Conservation (phyloP, 1,284 basidiomycete genomes). For the Blastosporella zonata region DNA sequence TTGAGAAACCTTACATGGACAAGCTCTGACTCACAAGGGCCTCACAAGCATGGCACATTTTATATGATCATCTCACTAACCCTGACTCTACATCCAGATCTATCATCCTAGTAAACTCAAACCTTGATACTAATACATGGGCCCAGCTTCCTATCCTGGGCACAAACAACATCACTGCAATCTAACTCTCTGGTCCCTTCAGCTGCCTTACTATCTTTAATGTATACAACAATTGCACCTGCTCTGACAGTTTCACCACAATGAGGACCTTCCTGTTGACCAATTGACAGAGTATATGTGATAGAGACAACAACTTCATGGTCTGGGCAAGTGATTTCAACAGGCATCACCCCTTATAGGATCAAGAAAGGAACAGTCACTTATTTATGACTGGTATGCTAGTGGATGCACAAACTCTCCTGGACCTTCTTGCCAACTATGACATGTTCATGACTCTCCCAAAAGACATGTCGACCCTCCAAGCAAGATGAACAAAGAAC, state of each 20-base stretch:
- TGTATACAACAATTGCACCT: constrained; percentile 11
- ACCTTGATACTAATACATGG: too few relatives aligned
- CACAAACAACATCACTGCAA: too few relatives aligned
- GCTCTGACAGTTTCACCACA: constrained; percentile 3
- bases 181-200: too few relatives aligned
- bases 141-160: too few relatives aligned
- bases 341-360: constrained; percentile 42
- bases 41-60: too few relatives aligned
- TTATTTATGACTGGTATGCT: constrained; percentile 29
- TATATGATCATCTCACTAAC: too few relatives aligned
- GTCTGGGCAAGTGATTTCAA: constrained; percentile 42
- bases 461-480: constrained; percentile 26
- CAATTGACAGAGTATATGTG: not conserved
- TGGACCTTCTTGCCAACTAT: constrained; percentile 4
- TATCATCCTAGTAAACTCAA: too few relatives aligned
- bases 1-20: too few relatives aligned
- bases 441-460: constrained; percentile 26
- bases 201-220: constrained; percentile 24
- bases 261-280: not conserved
- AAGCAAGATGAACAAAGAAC: constrained; percentile 19
- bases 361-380: constrained; percentile 29
- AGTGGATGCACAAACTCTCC: constrained; percentile 3
- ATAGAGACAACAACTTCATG: constrained; percentile 1
- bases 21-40: too few relatives aligned
- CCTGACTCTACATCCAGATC: too few relatives aligned